These are phyloP conservation scores for Carallia brachiata DNA, from an alignment of 345 rosid species.

Conservation along the genomic window DNA sequence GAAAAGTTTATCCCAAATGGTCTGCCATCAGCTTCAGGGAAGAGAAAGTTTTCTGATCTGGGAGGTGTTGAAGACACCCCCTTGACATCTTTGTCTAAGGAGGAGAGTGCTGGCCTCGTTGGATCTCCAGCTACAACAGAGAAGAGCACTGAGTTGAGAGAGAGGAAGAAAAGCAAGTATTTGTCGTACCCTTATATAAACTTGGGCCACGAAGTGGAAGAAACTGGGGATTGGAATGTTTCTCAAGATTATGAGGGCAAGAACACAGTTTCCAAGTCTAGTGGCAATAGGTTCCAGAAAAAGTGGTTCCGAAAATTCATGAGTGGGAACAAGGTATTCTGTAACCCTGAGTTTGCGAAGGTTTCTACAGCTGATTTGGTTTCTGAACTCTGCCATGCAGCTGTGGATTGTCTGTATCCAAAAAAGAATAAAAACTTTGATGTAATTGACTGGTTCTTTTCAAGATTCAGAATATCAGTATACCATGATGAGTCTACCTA, in stretches of 20 bases:
- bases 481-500: slow-evolving; percentile 61
- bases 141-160: slow-evolving; percentile 45
- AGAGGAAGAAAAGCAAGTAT: slow-evolving; percentile 69
- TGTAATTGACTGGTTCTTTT: slow-evolving; percentile 67
- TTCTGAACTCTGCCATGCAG: slow-evolving; percentile 48
- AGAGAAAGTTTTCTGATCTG: slow-evolving; percentile 28
- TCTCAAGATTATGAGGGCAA: slow-evolving; percentile 21
- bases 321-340: slow-evolving; percentile 35
- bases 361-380: slow-evolving; percentile 54
- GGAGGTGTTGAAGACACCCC: slow-evolving; percentile 23
- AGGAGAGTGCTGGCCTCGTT: slow-evolving; percentile 1
- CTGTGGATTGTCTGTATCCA: slow-evolving; percentile 50
- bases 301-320: slow-evolving; percentile 51
- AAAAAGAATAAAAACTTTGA: slow-evolving; percentile 41
- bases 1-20: slow-evolving; percentile 23
- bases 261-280: slow-evolving; percentile 37
- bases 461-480: slow-evolving; percentile 67
- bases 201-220: slow-evolving; percentile 37
- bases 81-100: slow-evolving; percentile 13
- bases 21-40: slow-evolving; percentile 23
- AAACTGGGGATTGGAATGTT: slow-evolving; percentile 12
- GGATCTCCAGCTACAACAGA: slow-evolving; percentile 15
- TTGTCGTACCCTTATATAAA: slow-evolving; percentile 63
- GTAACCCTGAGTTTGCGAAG: slow-evolving; percentile 40
- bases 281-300: slow-evolving; percentile 55